Evolutionary conservation across 257 asterid species (phyloP).

Genomic region (Misopates orontium): DNA sequence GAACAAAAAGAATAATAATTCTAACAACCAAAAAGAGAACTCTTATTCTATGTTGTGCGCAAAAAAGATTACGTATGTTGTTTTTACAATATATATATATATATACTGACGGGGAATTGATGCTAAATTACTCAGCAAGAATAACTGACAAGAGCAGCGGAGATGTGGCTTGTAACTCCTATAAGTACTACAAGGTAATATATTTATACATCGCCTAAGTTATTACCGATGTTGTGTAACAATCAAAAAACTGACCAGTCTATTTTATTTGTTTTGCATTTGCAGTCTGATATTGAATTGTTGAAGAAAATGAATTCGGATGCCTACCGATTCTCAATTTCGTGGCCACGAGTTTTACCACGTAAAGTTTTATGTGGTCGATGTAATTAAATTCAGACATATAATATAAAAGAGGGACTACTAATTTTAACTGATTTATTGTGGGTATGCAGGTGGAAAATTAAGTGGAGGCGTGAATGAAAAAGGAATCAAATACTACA

Average conservation of each 20-base stretch:
- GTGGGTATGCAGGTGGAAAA: conserved; percentile 19
- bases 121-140: conserved; percentile 22
- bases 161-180: conserved; percentile 32
- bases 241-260: too few species aligned
- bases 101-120: too few species aligned
- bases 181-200: conserved; percentile 31
- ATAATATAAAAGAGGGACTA: not conserved
- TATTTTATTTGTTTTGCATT: not conserved
- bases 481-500: conserved; percentile 25
- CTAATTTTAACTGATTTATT: not conserved
- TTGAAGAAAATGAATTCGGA: conserved; percentile 33
- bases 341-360: conserved; percentile 40
- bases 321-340: conserved; percentile 37
- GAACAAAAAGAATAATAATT: too few species aligned
- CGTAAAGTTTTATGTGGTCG: conserved; percentile 17
- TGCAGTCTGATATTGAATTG: conserved; percentile 33
- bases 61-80: too few species aligned
- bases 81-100: too few species aligned
- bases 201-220: not conserved
- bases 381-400: not conserved
- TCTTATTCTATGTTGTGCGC: too few species aligned
- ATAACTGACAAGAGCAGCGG: conserved; percentile 30
- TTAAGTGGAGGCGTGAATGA: conserved; percentile 28
- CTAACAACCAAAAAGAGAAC: too few species aligned
- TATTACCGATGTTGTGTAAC: not conserved